phyloP scores from a whole-genome alignment of 768 basidiomycete species.

The Amanita muscaria region DNA sequence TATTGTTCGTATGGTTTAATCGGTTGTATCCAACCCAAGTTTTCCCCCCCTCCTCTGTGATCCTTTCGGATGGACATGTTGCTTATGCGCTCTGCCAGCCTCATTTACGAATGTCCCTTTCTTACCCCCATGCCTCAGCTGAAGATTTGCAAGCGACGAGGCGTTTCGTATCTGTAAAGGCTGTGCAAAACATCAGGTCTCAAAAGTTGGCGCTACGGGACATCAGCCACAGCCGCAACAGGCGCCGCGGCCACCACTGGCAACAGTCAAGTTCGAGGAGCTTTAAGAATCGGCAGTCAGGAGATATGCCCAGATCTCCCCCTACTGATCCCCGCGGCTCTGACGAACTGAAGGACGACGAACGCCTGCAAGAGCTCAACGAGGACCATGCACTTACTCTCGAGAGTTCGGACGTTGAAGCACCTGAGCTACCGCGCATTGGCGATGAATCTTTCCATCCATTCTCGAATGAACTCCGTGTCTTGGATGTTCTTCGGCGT shows the following conservation, averaged over 20 bases:
- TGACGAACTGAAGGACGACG: slow-evolving; percentile 52
- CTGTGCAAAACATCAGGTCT: slow-evolving; percentile 1
- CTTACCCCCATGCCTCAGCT: background rate
- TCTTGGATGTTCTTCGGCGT: slow-evolving; percentile 31
- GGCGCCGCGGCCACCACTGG: too few relatives aligned
- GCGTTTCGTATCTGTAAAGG: background rate
- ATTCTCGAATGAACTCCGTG: slow-evolving; percentile 14
- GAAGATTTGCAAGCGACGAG: background rate
- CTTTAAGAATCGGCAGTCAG: slow-evolving; percentile 60
- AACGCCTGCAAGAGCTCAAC: slow-evolving; percentile 48
- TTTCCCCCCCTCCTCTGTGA: too few relatives aligned
- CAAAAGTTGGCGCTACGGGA: background rate
- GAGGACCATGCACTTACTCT: slow-evolving; percentile 35
- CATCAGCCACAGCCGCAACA: background rate
- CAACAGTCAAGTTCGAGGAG: background rate
- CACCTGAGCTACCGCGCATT: slow-evolving; percentile 6
- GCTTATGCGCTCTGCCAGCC: too few relatives aligned
- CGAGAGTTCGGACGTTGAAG: slow-evolving; percentile 15
- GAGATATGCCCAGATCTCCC: slow-evolving; percentile 26
- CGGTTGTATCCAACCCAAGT: slow-evolving; percentile 96
- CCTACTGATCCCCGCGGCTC: background rate
- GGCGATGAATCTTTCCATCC: slow-evolving; percentile 1
- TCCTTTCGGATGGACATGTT: too few relatives aligned
- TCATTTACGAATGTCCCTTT: too few relatives aligned
- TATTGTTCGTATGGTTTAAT: slow-evolving; percentile 86